phyloP scores from a whole-genome alignment of 2,329 filamentous ascomycete genomes.

The Colletotrichum ledebouriae region DNA sequence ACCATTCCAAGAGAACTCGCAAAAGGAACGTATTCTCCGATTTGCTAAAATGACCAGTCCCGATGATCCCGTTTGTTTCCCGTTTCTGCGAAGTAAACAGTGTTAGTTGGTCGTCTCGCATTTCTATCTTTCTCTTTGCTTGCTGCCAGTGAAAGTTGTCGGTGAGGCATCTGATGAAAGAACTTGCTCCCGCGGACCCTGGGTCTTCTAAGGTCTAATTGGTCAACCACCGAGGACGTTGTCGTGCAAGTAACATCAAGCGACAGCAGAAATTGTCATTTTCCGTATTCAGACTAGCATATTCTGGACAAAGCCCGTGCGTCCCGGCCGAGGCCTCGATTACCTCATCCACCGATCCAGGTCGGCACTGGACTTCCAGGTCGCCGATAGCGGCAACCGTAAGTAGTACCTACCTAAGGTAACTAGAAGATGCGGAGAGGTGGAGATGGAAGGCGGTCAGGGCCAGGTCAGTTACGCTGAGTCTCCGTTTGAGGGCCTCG shows the following conservation, averaged over 20 bases:
- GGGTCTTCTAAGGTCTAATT: neutral
- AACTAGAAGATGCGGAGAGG: conserved; percentile 22
- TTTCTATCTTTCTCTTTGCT: too few relatives aligned
- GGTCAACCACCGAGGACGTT: neutral
- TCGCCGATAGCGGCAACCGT: neutral
- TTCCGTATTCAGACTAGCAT: conserved; percentile 10
- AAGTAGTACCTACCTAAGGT: neutral
- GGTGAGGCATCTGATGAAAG: neutral
- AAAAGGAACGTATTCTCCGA: conserved; percentile 34
- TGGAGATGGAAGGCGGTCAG: conserved; percentile 39
- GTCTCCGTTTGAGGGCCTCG: conserved; percentile 11
- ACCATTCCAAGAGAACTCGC: conserved; percentile 18
- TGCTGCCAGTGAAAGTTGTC: neutral
- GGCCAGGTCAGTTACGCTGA: conserved; percentile 16
- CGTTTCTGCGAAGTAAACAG: neutral
- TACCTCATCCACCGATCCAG: conserved; percentile 31
- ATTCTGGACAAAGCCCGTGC: conserved; percentile 20
- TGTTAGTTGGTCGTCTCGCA: neutral
- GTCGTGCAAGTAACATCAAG: conserved; percentile 12
- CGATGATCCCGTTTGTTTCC: conserved; percentile 12
- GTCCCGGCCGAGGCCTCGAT: conserved; percentile 16
- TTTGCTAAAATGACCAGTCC: conserved; percentile 12
- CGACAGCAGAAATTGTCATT: neutral
- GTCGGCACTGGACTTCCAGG: neutral
- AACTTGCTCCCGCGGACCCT: too few relatives aligned